Evolutionary conservation across 139 green algal genomes (phyloP).

Genomic region (Chlorella ohadii): DNA sequence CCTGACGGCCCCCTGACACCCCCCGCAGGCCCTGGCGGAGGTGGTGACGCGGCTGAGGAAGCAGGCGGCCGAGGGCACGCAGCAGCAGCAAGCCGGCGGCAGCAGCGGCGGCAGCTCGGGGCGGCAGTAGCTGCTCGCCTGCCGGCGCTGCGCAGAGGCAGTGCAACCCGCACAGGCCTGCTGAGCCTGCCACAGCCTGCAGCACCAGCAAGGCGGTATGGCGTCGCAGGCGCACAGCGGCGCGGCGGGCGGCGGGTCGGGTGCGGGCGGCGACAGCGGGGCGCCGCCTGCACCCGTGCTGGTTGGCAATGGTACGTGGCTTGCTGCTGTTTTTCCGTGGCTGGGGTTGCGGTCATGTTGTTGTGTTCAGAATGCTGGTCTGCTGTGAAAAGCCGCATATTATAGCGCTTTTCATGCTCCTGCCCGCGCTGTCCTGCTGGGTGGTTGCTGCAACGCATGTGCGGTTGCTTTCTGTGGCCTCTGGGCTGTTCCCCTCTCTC

Average conservation of each 20-base stretch:
- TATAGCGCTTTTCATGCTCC: too few relatives aligned
- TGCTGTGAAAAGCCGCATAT: too few relatives aligned
- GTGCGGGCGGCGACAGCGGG: slow-evolving; percentile 1
- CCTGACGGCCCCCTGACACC: too few relatives aligned
- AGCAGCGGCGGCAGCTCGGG: not conserved
- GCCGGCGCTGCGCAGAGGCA: too few relatives aligned
- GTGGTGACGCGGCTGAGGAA: slow-evolving; percentile 74
- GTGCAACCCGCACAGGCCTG: too few relatives aligned
- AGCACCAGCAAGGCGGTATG: not conserved
- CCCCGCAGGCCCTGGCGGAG: slow-evolving; percentile 67
- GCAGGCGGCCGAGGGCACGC: slow-evolving; percentile 52
- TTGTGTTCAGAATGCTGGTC: too few relatives aligned
- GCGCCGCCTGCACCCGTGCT: slow-evolving; percentile 25
- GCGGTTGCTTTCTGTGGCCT: too few relatives aligned
- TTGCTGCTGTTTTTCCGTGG: not conserved
- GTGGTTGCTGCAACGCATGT: too few relatives aligned
- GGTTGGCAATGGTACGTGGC: slow-evolving; percentile 31
- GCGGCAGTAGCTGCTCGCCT: not conserved
- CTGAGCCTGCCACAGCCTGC: too few relatives aligned
- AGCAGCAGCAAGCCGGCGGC: slow-evolving; percentile 22
- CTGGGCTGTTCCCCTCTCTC: too few relatives aligned
- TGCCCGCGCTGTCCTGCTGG: too few relatives aligned
- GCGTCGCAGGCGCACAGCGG: slow-evolving; percentile 19
- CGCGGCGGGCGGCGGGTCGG: not conserved
- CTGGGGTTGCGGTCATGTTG: not conserved